Base-by-base conservation (phyloP, 768 basidiomycete genomes). In the Termitomyces titanicus region DNA sequence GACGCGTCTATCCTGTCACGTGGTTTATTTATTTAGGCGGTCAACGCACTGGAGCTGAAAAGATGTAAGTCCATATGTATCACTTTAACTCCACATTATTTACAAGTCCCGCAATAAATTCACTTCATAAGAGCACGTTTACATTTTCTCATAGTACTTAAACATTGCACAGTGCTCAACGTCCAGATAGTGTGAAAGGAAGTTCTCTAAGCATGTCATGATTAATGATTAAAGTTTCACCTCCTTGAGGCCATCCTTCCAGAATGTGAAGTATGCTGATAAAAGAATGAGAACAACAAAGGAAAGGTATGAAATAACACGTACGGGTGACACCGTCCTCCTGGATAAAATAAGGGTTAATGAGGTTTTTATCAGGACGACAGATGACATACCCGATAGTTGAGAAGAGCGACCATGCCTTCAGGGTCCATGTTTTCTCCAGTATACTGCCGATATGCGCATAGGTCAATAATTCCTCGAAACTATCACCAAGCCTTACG, bases 241-340 rank as follows among this genome's bases (percentile, higher is more conserved):
- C 70, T 84, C 79, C 75, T 94, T 92, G 61, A 94, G 71, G 37
- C 97, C 96, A 73, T 98, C 84, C 75, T 90, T 96, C 95, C 95
- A 98, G 80, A 95, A 91, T 31, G 88, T 94, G 72, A 96, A 84
- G 70, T 90, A 95, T 48, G 93, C 92, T 89, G 62, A 53, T 57
- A 57, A 57, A 48, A 6, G 60, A 38, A 39, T 39, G 22, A 18
- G 52, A 46, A 27, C n/a, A 6, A 22, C 20, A 42, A 4, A 1
- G 24, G 6, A 24, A 15, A 34, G 43, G 22, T 15, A 33, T 18
- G 18, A 29, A 57, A 44, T 22, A 38, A 37, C 18, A 79, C 88
- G 68, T 70, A 92, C 91, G 91, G 31, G 92, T 94, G 58, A 82
- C 60, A 61, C 90, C 90, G 70, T 94, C 92, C 72, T 80, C 85